A percentile compares a stretch with the other conserved stretches of the same genome.
Conservation (phyloP, 163 green algal genomes). For the Chlamydomonas reinhardtii region DNA sequence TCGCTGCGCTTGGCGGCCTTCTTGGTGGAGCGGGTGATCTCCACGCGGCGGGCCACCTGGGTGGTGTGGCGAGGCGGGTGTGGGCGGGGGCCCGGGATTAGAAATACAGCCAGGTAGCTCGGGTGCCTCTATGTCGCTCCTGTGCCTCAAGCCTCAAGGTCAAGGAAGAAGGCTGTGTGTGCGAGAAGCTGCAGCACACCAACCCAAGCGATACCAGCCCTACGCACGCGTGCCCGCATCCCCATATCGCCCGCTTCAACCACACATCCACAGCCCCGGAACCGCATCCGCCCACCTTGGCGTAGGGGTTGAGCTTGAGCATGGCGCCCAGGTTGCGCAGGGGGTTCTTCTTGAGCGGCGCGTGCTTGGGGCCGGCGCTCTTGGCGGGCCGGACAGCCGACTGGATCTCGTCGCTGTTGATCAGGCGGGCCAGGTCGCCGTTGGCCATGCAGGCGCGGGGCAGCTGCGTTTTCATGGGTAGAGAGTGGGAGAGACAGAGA, state of each 20-base stretch:
- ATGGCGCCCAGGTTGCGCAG: conserved; percentile 97
- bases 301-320: conserved; percentile 98
- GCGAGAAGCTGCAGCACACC: too few species aligned
- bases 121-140: too few species aligned
- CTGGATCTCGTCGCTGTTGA: conserved; percentile 99
- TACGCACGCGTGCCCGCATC: too few species aligned
- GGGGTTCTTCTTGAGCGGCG: conserved; percentile 98
- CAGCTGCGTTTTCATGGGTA: conserved; percentile 60
- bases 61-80: too few species aligned
- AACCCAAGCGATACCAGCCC: too few species aligned
- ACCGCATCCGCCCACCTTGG: conserved; percentile 58
- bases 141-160: too few species aligned
- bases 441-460: conserved; percentile 92
- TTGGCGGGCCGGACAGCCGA: conserved; percentile 87
- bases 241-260: too few species aligned
- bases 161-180: too few species aligned
- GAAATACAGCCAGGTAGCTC: too few species aligned
- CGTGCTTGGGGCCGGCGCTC: conserved; percentile 63
- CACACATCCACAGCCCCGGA: too few species aligned
- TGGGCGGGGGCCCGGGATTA: too few species aligned
- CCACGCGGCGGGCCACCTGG: conserved; percentile 54
- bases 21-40: conserved; percentile 51
- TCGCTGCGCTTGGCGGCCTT: conserved; percentile 61
- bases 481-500: too few species aligned
- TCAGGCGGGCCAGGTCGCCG: conserved; percentile 93